Evolutionary conservation across 805 yeast species (phyloP), one percentile per base, ranked within the genome.

Genomic region (Teunomyces tritomae): DNA sequence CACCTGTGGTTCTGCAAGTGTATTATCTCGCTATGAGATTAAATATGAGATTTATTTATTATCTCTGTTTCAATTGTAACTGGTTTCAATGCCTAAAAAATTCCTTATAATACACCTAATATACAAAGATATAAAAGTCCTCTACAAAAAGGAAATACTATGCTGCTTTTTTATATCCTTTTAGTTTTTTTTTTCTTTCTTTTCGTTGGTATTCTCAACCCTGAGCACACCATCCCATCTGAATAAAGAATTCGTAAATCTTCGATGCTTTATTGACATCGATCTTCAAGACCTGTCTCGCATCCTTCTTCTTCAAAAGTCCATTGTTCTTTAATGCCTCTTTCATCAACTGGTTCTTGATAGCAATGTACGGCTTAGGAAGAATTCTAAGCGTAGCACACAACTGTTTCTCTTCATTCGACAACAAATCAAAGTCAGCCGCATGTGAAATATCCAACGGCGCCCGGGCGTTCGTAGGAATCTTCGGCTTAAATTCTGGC

Each of bases 301-400:
- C 94, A 13, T 85, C 84, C 59, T 88, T 85, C 68, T 87, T 85
- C 70, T 88, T 88, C 59, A 94, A 64, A 5, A 78, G 68, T 4
- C 98, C 98, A 34, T 96, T 96, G 37, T 87, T 84, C 55, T 88
- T 83, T 34, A 91, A 71, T 28, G 95, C 81, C 61, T 91, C 97
- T 57, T 95, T 81, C 74, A 94, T 89, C 47, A 94, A 67, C 3
- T 89, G 82, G 63, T 89, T 96, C 62, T 94, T 94, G 53, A 94
- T 88, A 2, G 96, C 96, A 51, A 94, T 71, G 61, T 92, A 94
- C 3, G 98, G 96, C 64, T 94, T 92, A 11, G 99, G 99, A 48
- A 87, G 68, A 8, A 95, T 85, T 52, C 96, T 81, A 51, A 95
- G 73, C 43, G 83, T 86, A 4, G 91, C 77, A 68, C 99, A 95